A percentile compares a stretch with the other conserved stretches of the same genome.
These are phyloP conservation scores for Capillidium heterosporum DNA, from an alignment of 371 early-diverging fungal species.

Conservation along the genomic window DNA sequence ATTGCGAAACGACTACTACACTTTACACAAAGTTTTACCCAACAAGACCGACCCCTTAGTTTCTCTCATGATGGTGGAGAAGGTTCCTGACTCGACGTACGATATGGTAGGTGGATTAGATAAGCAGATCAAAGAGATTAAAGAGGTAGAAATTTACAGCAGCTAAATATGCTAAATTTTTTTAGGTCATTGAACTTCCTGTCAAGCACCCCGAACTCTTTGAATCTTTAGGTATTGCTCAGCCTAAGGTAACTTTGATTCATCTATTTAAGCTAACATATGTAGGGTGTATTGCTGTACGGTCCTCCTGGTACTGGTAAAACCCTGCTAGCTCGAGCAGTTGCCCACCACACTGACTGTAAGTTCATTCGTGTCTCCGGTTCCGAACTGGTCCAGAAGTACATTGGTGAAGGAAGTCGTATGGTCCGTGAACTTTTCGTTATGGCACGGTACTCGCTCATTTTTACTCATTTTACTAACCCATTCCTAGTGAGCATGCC, in stretches of 20 bases:
- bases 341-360: constrained; percentile 99
- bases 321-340: constrained; percentile 97
- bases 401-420: constrained; percentile 98
- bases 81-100: constrained; percentile 98
- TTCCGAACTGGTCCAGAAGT: constrained; percentile 99
- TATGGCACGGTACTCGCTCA: constrained; percentile 73
- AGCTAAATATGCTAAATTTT: background rate
- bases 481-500: constrained; percentile 56
- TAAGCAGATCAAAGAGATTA: constrained; percentile 99
- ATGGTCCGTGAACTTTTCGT: constrained; percentile 99
- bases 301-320: constrained; percentile 99
- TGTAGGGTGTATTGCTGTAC: constrained; percentile 85
- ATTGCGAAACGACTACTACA: constrained; percentile 75
- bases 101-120: constrained; percentile 99
- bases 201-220: constrained; percentile 98
- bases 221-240: constrained; percentile 97
- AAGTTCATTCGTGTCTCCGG: constrained; percentile 99
- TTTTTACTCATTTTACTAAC: background rate
- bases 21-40: constrained; percentile 83
- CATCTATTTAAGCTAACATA: background rate
- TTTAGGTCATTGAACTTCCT: constrained; percentile 90
- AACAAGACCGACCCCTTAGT: constrained; percentile 92
- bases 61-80: constrained; percentile 99
- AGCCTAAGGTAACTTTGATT: constrained; percentile 64
- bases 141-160: constrained; percentile 42